A percentile compares a stretch with the other conserved stretches of the same genome.
These are phyloP conservation scores for Sugiyamaella xylanicola DNA, from an alignment of 1,139 yeast genomes.

Conservation along the genomic window DNA sequence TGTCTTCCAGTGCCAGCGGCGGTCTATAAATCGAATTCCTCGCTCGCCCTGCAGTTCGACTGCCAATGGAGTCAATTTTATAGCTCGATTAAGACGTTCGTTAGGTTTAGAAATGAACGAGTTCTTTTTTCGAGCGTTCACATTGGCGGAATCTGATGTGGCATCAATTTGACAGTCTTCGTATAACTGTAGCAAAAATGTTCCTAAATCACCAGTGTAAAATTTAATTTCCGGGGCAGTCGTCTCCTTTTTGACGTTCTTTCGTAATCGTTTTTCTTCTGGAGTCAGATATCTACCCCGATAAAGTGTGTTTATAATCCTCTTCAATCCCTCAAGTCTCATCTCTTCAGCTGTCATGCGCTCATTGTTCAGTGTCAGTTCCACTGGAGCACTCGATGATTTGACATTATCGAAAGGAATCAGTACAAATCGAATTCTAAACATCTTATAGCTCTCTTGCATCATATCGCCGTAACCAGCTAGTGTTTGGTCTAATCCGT, in stretches of 20 bases:
- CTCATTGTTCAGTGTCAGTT: conserved; percentile 53
- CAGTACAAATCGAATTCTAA: conserved; percentile 78
- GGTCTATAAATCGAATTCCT: conserved; percentile 66
- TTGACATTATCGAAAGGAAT: conserved; percentile 70
- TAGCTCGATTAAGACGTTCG: conserved; percentile 46
- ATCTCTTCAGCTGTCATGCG: conserved; percentile 77
- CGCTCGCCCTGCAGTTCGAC: conserved; percentile 62
- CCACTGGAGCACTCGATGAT: conserved; percentile 16
- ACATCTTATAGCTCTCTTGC: conserved; percentile 57
- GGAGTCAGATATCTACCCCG: conserved; percentile 54
- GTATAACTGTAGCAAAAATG: conserved; percentile 58
- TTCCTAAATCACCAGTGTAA: conserved; percentile 82
- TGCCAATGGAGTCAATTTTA: conserved; percentile 56
- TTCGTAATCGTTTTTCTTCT: conserved; percentile 46
- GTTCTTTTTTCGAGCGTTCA: conserved; percentile 35
- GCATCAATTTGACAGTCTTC: conserved; percentile 27
- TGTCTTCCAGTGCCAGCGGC: conserved; percentile 88
- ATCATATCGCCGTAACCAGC: conserved; percentile 84
- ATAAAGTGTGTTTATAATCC: conserved; percentile 67
- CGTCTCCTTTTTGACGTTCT: conserved; percentile 49
- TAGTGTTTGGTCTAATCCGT: conserved; percentile 80
- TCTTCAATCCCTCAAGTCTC: conserved; percentile 81
- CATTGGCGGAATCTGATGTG: conserved; percentile 19
- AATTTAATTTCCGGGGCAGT: conserved; percentile 75
- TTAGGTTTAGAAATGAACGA: conserved; percentile 43